phyloP scores from a whole-genome alignment of 2,329 filamentous ascomycete genomes.

The Fusarium pininemorale region DNA sequence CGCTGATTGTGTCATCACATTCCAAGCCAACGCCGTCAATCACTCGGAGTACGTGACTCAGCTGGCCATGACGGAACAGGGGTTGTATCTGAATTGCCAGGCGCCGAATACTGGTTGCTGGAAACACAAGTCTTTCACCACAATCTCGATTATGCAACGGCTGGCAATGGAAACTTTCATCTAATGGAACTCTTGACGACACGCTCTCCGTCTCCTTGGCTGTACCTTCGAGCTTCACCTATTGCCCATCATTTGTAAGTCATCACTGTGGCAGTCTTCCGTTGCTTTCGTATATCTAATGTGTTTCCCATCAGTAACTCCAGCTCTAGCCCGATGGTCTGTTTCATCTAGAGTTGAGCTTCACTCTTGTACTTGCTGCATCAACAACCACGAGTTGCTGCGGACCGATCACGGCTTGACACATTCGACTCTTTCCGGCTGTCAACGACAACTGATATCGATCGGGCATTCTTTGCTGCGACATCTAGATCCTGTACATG shows the following conservation, averaged over 20 bases:
- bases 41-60: slow-evolving; percentile 48
- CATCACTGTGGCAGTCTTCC: too few species aligned
- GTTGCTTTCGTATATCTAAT: neutral
- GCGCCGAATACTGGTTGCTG: neutral
- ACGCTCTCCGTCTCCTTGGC: slow-evolving; percentile 35
- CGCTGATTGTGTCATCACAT: slow-evolving; percentile 58
- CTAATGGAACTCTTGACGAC: slow-evolving; percentile 33
- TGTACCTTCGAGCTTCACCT: slow-evolving; percentile 43
- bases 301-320: slow-evolving; percentile 39
- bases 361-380: slow-evolving; percentile 36
- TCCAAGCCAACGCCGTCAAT: slow-evolving; percentile 51
- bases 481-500: slow-evolving; percentile 14
- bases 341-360: neutral
- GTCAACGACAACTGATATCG: slow-evolving; percentile 71
- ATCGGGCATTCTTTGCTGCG: slow-evolving; percentile 67
- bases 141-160: slow-evolving; percentile 37
- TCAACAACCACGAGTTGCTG: slow-evolving; percentile 45
- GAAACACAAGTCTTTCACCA: slow-evolving; percentile 18
- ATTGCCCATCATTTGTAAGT: slow-evolving; percentile 1
- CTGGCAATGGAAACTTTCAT: slow-evolving; percentile 42
- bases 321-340: slow-evolving; percentile 51
- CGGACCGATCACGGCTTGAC: slow-evolving; percentile 49
- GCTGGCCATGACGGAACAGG: neutral
- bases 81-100: neutral
- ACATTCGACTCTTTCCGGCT: slow-evolving; percentile 60